A percentile compares a stretch with the other conserved stretches of the same genome.
phyloP scores from a whole-genome alignment of 257 asterid genomes.

The Voacanga thouarsii region DNA sequence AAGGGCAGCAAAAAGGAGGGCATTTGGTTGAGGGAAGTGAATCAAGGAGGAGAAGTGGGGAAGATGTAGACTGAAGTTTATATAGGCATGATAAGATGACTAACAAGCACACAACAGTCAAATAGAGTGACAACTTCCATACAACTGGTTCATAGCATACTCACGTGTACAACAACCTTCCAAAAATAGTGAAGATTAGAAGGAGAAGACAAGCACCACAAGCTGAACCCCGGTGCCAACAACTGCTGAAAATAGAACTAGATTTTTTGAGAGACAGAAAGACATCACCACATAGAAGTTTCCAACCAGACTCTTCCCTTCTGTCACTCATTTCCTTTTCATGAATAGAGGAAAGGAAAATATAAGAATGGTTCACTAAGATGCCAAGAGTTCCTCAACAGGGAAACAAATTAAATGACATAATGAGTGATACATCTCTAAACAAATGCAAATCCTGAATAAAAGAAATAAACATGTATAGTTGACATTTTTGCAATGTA shows the following conservation, averaged over 20 bases:
- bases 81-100: too few species aligned
- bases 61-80: too few species aligned
- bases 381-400: neutral
- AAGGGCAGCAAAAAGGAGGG: too few species aligned
- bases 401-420: neutral
- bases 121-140: neutral
- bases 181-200: constrained; percentile 64
- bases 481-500: too few species aligned
- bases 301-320: constrained; percentile 80
- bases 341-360: constrained; percentile 33
- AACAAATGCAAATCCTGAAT: neutral
- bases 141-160: constrained; percentile 35
- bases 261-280: constrained; percentile 64
- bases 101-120: neutral
- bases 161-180: constrained; percentile 70
- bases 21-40: too few species aligned
- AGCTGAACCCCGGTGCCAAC: constrained; percentile 95
- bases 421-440: neutral
- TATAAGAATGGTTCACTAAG: constrained; percentile 18
- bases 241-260: constrained; percentile 73
- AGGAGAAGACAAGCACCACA: constrained; percentile 65
- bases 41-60: too few species aligned
- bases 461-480: neutral
- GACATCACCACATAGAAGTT: constrained; percentile 91
- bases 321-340: constrained; percentile 65